Evolutionary conservation across 139 green algal genomes (phyloP), one percentile per base, ranked within the genome.

Genomic region (Pedinophyceae sp.): DNA sequence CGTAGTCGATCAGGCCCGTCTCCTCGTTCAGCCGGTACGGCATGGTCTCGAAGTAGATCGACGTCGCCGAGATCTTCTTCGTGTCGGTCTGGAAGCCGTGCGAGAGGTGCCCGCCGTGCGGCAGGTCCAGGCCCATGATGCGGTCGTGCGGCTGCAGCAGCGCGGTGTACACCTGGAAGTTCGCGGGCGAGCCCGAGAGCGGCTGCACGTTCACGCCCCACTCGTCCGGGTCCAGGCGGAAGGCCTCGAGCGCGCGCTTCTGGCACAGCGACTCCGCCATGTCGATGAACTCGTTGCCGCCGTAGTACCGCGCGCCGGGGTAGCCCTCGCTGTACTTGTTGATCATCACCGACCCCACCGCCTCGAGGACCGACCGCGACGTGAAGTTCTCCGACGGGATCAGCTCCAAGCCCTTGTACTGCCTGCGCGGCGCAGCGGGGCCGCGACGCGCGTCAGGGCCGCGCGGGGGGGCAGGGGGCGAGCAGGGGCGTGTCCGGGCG

Each of bases 381-480:
- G 84, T 85, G 70, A 98, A 97, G 76, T 98, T 98, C 77, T 98
- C 91, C 24, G 78, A 93, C 15, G 91, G 86, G 49, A 97, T 98
- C 2, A 98, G 79, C 74, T 97, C 89, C 53, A 98, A 69, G 28
- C 91, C 91, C 76, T 90, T 73, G 30, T 65, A 1, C 38, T 51
- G 48, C n/a, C 38, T 10, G 24, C 19, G 4, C 27, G 30, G 3
- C 50, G 52, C 28, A 20, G 4, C 18, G 25, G 18, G 48, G 6
- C 16, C 24, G 17, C 5, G 20, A 52, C n/a, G 7, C 2, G 26
- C 28, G 45, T 3, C 26, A 47, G 30, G 4, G 4, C 15, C 27
- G 5, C 7, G 22, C 19, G 20, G 40, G 22, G 39, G 2, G 6
- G 6, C 5, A 34, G 6, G 19, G 13, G 27, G 20, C 13, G 20